Conservation (phyloP, 1,284 basidiomycete species). For the Afroboletus lepidellus region DNA sequence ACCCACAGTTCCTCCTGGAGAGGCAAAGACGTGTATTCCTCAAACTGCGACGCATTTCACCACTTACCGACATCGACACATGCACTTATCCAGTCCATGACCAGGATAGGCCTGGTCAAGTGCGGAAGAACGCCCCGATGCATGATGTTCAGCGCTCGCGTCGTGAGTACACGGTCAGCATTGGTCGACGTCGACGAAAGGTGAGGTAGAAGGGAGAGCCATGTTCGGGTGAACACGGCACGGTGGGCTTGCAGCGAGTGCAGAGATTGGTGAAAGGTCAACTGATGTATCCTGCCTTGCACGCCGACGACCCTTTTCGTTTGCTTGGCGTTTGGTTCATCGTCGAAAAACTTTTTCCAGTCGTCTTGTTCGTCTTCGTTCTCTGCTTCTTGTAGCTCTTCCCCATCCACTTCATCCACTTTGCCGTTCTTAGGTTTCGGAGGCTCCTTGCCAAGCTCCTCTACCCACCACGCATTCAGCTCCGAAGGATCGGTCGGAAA, state of each 20-base stretch:
- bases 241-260: slow-evolving; percentile 73
- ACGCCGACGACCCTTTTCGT: slow-evolving; percentile 38
- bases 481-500: slow-evolving; percentile 79
- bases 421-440: slow-evolving; percentile 47
- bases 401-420: slow-evolving; percentile 43
- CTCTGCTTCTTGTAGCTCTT: slow-evolving; percentile 33
- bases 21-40: slow-evolving; percentile 1
- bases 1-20: slow-evolving; percentile 80
- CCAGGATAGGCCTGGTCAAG: slow-evolving; percentile 73
- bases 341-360: slow-evolving; percentile 82
- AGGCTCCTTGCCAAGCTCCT: slow-evolving; percentile 65
- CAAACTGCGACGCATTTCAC: slow-evolving; percentile 12
- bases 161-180: slow-evolving; percentile 46
- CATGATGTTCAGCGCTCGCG: slow-evolving; percentile 74
- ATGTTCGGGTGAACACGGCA: slow-evolving; percentile 75
- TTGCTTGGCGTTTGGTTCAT: slow-evolving; percentile 43
- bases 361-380: slow-evolving; percentile 64
- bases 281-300: slow-evolving; percentile 52
- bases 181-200: slow-evolving; percentile 44
- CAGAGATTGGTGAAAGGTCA: slow-evolving; percentile 74
- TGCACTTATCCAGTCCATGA: slow-evolving; percentile 93
- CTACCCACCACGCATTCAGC: slow-evolving; percentile 85
- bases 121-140: slow-evolving; percentile 86
- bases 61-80: slow-evolving; percentile 79
- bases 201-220: slow-evolving; percentile 70